Evolutionary conservation across 768 basidiomycete species (phyloP).

Genomic region (Trametes cingulata): DNA sequence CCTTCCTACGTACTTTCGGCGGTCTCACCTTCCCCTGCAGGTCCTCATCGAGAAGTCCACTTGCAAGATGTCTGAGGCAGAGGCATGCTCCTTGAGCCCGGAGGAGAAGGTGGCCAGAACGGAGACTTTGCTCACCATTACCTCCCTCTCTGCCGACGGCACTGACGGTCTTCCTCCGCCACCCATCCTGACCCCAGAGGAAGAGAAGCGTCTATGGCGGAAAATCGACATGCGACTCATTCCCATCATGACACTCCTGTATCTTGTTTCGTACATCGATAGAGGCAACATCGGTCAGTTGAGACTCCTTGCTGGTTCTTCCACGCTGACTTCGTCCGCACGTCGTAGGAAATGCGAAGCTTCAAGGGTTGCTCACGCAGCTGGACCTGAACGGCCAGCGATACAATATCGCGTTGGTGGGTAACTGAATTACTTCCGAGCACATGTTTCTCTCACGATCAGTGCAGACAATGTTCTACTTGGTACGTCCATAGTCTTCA

Average conservation of each 20-base stretch:
- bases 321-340: neutral
- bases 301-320: no score
- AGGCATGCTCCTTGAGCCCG: neutral
- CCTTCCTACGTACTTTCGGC: no score
- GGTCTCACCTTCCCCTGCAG: no score
- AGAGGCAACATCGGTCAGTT: constrained; percentile 28
- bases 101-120: neutral
- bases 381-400: constrained; percentile 55
- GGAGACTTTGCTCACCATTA: neutral
- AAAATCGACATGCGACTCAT: constrained; percentile 33
- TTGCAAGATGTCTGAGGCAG: neutral
- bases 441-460: neutral
- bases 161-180: constrained; percentile 36
- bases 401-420: constrained; percentile 66
- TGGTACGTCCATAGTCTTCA: constrained; percentile 52
- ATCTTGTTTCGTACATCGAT: constrained; percentile 32
- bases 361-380: constrained; percentile 51
- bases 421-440: neutral
- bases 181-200: constrained; percentile 41
- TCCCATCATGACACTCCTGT: constrained; percentile 32
- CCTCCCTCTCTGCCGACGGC: neutral
- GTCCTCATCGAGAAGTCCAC: neutral
- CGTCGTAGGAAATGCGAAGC: constrained; percentile 27
- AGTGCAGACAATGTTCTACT: constrained; percentile 63
- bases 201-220: constrained; percentile 40